phyloP scores from a whole-genome alignment of 805 yeast species.

The Candida tibetensis region DNA sequence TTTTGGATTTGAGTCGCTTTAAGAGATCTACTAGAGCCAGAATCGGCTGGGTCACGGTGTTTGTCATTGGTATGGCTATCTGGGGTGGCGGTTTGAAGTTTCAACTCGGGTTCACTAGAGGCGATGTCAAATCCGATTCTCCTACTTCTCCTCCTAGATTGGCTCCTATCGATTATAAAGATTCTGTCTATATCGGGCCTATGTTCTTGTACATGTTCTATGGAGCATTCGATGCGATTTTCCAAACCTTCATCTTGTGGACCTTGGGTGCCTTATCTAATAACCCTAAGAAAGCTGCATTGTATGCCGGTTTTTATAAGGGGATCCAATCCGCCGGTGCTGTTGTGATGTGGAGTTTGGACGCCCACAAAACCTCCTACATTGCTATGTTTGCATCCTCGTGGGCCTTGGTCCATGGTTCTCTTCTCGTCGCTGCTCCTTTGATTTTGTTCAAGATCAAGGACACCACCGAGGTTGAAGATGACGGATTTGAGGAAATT shows the following conservation, averaged over 20 bases:
- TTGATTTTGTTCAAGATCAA: constrained; percentile 41
- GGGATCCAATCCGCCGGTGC: constrained; percentile 65
- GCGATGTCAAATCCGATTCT: constrained; percentile 18
- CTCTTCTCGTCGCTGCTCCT: constrained; percentile 50
- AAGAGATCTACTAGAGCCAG: constrained; percentile 46
- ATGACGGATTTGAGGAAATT: constrained; percentile 21
- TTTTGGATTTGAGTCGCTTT: constrained; percentile 44
- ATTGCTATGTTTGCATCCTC: constrained; percentile 45
- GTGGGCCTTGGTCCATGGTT: constrained; percentile 46
- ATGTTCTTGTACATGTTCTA: constrained; percentile 62
- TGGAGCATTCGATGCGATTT: constrained; percentile 58
- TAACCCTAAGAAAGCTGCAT: constrained; percentile 51
- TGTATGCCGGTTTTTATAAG: constrained; percentile 62
- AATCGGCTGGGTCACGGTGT: constrained; percentile 42
- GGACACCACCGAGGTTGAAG: constrained; percentile 40
- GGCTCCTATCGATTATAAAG: constrained; percentile 44
- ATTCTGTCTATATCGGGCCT: constrained; percentile 51
- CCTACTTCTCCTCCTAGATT: constrained; percentile 10
- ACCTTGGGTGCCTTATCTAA: constrained; percentile 57
- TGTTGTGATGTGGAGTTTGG: constrained; percentile 59
- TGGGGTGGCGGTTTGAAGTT: constrained; percentile 62
- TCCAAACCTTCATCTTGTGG: constrained; percentile 59
- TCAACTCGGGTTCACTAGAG: constrained; percentile 42
- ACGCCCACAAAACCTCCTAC: constrained; percentile 39
- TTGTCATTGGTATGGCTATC: constrained; percentile 42